phyloP scores from a whole-genome alignment of 345 rosid species.

The Gossypium stocksii region DNA sequence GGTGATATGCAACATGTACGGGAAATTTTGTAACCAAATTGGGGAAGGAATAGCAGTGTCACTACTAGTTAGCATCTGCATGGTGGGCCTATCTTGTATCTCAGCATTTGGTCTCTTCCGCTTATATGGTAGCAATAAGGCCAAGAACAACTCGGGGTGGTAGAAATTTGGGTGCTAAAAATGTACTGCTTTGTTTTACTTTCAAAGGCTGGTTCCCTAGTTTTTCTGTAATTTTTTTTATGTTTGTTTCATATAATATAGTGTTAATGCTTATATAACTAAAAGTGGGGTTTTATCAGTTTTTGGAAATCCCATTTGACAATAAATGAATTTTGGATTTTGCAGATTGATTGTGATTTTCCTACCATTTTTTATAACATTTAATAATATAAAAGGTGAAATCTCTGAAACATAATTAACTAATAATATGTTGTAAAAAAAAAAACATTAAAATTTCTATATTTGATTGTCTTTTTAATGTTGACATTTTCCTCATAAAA shows the following conservation, averaged over 20 bases:
- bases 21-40: constrained; percentile 71
- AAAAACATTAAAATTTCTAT: not conserved
- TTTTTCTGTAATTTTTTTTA: constrained; percentile 5
- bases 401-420: not conserved
- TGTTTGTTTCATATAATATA: not conserved
- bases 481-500: not conserved
- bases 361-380: not conserved
- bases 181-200: constrained; percentile 3
- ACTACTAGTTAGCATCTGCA: constrained; percentile 44
- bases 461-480: not conserved
- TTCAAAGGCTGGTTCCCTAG: not conserved
- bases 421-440: not conserved
- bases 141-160: constrained; percentile 30
- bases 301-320: not conserved
- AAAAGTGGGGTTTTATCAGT: not conserved
- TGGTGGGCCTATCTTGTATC: constrained; percentile 55
- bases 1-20: constrained; percentile 72
- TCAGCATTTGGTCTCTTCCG: constrained; percentile 90
- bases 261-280: not conserved
- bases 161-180: constrained; percentile 10
- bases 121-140: constrained; percentile 46
- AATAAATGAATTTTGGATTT: not conserved
- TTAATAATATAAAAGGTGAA: no score
- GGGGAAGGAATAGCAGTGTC: constrained; percentile 58
- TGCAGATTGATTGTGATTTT: no score